Percentiles rank a stretch among this genome's conserved stretches.
Evolutionary conservation across 2,329 filamentous ascomycete species (phyloP).

Genomic region (Fusarium fujikuroi): DNA sequence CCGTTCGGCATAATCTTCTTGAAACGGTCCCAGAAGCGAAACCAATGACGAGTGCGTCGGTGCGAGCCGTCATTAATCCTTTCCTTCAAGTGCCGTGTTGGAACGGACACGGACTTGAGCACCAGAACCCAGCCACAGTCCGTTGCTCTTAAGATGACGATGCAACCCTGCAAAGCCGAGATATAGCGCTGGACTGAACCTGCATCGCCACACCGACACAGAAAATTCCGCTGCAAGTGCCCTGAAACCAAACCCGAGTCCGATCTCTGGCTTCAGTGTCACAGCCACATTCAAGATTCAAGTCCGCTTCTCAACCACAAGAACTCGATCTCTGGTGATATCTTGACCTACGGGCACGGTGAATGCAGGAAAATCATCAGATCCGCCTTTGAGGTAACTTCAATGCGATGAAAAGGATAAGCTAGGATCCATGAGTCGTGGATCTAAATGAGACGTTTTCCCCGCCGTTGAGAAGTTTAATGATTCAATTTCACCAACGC

Average conservation of each 20-base stretch:
- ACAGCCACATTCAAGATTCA: conserved; percentile 12
- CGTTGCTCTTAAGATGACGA: background rate
- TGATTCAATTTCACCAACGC: background rate
- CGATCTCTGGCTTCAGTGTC: background rate
- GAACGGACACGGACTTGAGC: conserved; percentile 26
- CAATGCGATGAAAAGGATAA: conserved; percentile 3
- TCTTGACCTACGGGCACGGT: conserved; percentile 15
- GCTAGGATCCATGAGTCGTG: background rate
- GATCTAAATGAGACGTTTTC: conserved; percentile 16
- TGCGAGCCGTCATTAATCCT: background rate
- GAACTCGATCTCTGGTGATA: background rate
- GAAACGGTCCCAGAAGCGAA: background rate
- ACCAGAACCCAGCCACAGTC: conserved; percentile 4
- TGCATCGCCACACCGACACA: conserved; percentile 3
- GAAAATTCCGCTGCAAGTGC: background rate
- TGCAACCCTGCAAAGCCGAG: background rate
- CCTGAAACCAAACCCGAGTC: conserved; percentile 8
- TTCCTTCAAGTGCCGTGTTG: background rate
- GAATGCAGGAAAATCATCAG: background rate
- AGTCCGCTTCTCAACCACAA: conserved; percentile 12
- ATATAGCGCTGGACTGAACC: background rate
- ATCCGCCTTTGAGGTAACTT: background rate
- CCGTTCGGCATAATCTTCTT: background rate
- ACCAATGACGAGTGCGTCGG: background rate
- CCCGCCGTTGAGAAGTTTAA: conserved; percentile 15